Base-by-base conservation (phyloP, 805 yeast species). In the Scheffersomyces amazonensis region DNA sequence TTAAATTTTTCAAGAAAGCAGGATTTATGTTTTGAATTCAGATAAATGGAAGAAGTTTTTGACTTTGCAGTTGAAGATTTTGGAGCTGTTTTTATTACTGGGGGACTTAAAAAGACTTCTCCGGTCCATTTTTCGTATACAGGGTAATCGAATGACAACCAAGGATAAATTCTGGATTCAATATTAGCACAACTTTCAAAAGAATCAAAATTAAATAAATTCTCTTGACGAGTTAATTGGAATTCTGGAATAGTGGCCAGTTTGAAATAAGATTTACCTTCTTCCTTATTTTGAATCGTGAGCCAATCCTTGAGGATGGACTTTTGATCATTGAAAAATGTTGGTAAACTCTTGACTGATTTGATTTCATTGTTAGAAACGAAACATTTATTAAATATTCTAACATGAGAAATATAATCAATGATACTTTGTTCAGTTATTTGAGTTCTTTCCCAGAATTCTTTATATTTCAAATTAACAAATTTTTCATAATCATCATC, bases 381-480 rank as follows among this genome's bases (percentile, higher is more conserved):
- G 44, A 56, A 76, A 44, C 81, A 76, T 32, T 69, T 63, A 35
- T 72, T 68, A 49, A 66, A 76, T 13, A 73, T 67, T 43, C 74
- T 60, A 35, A 75, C 46, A 44, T 71, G 76, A 8, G 75, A 64
- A 16, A 73, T 50, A 36, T 66, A 67, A 40, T 71, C 71, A 19
- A 69, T 60, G 49, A 75, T 60, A 4, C 43, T 43, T 35, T 64
- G 66, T 46, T 72, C 76, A 11, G 51, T 42, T 1, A 35, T 31
- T 35, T 42, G 43, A 11, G 66, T 62, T 16, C 43, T 44, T 2
- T 41, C 32, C 51, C 56, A 49, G 36, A 56, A 44, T 11, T 50
- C 47, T 6, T 58, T 51, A 45, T 53, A 71, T 21, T 60, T 53
- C 12, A 47, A 34, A 32, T 64, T 62, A 34, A 66, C 49, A 21